A percentile compares a stretch with the other conserved stretches of the same genome.
phyloP scores from a whole-genome alignment of 2,329 filamentous ascomycete species.

The Hypoxylon sp. region DNA sequence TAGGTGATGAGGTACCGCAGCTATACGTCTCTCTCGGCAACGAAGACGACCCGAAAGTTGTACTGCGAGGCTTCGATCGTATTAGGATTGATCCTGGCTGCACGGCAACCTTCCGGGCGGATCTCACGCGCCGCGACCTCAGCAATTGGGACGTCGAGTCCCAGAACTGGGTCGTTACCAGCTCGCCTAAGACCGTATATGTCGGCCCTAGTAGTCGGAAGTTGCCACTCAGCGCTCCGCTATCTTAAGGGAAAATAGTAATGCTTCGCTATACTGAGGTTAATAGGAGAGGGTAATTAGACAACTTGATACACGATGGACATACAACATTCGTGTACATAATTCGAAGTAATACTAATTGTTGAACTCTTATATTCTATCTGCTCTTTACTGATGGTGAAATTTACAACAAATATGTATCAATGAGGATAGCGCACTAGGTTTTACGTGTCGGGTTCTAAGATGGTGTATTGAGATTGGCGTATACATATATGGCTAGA shows the following conservation, averaged over 20 bases:
- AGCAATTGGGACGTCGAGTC: conserved; percentile 84
- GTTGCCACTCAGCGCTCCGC: conserved; percentile 60
- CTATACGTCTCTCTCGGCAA: conserved; percentile 87
- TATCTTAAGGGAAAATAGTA: conserved; percentile 43
- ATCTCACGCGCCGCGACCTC: conserved; percentile 83
- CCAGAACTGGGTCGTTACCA: conserved; percentile 87
- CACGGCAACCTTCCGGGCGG: conserved; percentile 74
- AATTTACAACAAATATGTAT: background rate
- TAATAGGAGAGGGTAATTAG: background rate
- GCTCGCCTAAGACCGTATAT: conserved; percentile 66
- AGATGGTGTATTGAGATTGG: conserved; percentile 10
- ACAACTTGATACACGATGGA: background rate
- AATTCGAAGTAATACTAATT: conserved; percentile 38
- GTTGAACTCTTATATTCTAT: background rate
- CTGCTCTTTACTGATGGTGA: conserved; percentile 4
- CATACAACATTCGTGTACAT: conserved; percentile 35
- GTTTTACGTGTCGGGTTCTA: background rate
- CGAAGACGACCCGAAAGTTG: conserved; percentile 74
- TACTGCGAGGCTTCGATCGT: conserved; percentile 86
- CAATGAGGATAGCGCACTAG: background rate
- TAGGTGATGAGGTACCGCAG: conserved; percentile 81
- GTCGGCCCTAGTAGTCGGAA: conserved; percentile 71
- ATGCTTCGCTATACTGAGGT: background rate
- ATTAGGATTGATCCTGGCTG: conserved; percentile 79
- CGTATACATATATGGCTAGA: conserved; percentile 11